A percentile compares a stretch with the other conserved stretches of the same genome.
These are phyloP conservation scores for Ilyonectria robusta DNA, from an alignment of 2,329 filamentous ascomycete genomes.

Conservation along the genomic window DNA sequence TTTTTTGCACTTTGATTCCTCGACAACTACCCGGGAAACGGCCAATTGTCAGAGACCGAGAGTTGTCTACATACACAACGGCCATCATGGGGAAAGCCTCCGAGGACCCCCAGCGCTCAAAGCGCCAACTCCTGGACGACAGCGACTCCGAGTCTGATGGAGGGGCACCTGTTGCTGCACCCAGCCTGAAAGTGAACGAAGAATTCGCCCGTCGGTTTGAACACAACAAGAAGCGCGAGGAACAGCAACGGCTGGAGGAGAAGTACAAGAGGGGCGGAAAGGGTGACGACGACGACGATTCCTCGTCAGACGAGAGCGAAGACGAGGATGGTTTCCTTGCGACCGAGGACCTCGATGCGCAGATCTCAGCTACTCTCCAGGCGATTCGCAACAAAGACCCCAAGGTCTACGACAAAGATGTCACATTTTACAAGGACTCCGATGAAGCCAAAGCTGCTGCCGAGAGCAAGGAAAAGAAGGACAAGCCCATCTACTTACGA, in stretches of 20 bases:
- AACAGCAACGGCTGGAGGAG: constrained; percentile 86
- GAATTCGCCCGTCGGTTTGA: constrained; percentile 93
- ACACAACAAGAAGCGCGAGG: constrained; percentile 97
- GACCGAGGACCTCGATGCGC: constrained; percentile 86
- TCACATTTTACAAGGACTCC: constrained; percentile 82
- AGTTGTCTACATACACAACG: background rate
- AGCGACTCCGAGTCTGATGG: constrained; percentile 65
- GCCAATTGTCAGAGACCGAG: background rate
- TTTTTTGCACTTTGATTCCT: constrained; percentile 1
- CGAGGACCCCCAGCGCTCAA: constrained; percentile 55
- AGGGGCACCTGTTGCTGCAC: constrained; percentile 55
- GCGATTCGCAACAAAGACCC: constrained; percentile 94
- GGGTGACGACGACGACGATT: constrained; percentile 67
- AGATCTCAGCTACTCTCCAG: constrained; percentile 88
- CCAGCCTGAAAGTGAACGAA: constrained; percentile 85
- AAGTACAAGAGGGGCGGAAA: constrained; percentile 74
- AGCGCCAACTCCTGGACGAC: constrained; percentile 70
- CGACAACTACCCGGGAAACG: background rate
- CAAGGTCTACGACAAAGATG: constrained; percentile 85
- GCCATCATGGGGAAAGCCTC: constrained; percentile 38
- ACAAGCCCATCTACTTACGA: constrained; percentile 87
- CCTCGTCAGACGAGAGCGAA: constrained; percentile 84
- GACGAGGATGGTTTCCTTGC: constrained; percentile 92
- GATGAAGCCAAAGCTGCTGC: constrained; percentile 59
- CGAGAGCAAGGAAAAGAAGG: constrained; percentile 68